A percentile compares a stretch with the other conserved stretches of the same genome.
Conservation (phyloP, 2,329 filamentous ascomycete genomes). For the Didymella sp. region DNA sequence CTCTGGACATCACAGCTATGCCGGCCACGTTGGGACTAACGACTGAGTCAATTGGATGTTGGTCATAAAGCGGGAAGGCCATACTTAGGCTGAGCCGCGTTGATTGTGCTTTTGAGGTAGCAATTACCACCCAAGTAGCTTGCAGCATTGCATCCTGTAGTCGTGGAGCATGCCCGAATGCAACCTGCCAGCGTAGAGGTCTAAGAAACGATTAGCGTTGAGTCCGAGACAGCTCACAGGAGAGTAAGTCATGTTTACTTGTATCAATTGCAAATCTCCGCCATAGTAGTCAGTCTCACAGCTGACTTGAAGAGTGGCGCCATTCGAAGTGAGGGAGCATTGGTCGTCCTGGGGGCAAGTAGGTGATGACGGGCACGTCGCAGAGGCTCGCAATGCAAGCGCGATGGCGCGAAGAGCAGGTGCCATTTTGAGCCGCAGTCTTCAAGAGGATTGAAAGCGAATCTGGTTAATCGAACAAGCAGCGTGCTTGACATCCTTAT, state of each 20-base stretch:
- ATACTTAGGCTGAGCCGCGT: not conserved
- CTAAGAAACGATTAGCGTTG: not conserved
- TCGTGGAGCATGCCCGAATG: not conserved
- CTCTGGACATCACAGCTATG: not conserved
- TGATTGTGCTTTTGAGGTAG: slow-evolving; percentile 1
- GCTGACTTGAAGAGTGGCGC: slow-evolving; percentile 4
- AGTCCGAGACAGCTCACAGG: not conserved
- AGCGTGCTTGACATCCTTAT: not conserved
- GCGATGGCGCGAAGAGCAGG: not conserved
- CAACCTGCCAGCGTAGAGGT: slow-evolving; percentile 1
- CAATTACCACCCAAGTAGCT: slow-evolving; percentile 2
- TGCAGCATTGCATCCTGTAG: not conserved
- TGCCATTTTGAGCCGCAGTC: not conserved
- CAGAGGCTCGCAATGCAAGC: slow-evolving; percentile 2
- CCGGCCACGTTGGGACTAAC: not conserved
- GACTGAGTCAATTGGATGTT: not conserved
- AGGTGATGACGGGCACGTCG: not conserved
- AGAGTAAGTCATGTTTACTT: not conserved
- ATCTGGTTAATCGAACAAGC: not conserved
- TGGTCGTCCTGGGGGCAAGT: slow-evolving; percentile 1
- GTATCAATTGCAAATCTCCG: not conserved
- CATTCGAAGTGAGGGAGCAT: slow-evolving; percentile 1
- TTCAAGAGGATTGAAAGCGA: not conserved
- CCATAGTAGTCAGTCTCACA: slow-evolving; percentile 5
- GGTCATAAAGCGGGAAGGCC: not conserved